These are phyloP conservation scores for Cyclanthera cordifolia DNA, from an alignment of 306 rosid species.

Conservation along the genomic window DNA sequence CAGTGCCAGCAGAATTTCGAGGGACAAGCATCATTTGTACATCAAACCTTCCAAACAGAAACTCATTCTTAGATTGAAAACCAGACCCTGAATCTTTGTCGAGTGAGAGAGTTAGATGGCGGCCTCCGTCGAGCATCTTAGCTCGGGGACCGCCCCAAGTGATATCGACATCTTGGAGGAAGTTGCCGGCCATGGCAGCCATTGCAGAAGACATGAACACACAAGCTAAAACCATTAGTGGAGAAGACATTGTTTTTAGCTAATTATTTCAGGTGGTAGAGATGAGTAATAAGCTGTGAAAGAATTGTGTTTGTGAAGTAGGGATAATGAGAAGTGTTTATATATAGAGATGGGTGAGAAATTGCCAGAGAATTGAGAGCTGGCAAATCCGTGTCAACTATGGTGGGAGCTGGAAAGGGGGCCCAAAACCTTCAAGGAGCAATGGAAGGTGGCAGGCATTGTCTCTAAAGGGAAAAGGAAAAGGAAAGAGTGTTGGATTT, in stretches of 20 bases:
- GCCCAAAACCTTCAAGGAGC: neutral
- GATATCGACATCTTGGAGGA: slow-evolving; percentile 48
- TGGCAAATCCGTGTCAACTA: slow-evolving; percentile 5
- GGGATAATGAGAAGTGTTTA: slow-evolving; percentile 7
- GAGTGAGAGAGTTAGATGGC: slow-evolving; percentile 51
- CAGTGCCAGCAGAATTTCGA: slow-evolving; percentile 83
- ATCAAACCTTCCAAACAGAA: slow-evolving; percentile 54
- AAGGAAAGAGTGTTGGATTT: neutral
- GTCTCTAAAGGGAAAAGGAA: neutral
- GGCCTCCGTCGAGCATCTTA: slow-evolving; percentile 43
- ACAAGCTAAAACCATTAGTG: neutral
- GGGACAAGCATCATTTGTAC: slow-evolving; percentile 66
- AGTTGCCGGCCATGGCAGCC: slow-evolving; percentile 34
- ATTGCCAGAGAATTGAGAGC: slow-evolving; percentile 3
- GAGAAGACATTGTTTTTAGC: slow-evolving; percentile 18
- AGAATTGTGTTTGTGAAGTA: neutral
- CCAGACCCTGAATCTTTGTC: slow-evolving; percentile 79
- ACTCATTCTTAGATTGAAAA: slow-evolving; percentile 55
- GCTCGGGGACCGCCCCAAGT: slow-evolving; percentile 57
- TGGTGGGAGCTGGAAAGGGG: neutral
- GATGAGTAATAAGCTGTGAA: too few species aligned
- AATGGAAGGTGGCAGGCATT: neutral
- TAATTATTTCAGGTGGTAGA: too few species aligned
- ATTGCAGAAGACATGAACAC: slow-evolving; percentile 8
- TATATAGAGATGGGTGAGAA: slow-evolving; percentile 5